Evolutionary conservation across 2,329 filamentous ascomycete species (phyloP).

Genomic region (Calonectria fujianensis): DNA sequence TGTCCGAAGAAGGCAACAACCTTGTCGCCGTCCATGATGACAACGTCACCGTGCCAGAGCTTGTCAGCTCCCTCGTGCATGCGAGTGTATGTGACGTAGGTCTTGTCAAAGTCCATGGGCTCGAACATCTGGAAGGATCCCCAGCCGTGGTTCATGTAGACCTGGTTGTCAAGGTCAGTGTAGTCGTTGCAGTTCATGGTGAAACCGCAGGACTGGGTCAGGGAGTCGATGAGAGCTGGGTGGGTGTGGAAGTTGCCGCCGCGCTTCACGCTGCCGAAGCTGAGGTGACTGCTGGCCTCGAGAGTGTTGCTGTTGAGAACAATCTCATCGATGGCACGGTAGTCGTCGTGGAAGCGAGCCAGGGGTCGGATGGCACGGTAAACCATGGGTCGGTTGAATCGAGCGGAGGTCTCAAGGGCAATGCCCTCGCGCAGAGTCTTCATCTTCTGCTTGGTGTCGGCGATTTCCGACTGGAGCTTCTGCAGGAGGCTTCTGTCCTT

Average conservation of each 20-base stretch:
- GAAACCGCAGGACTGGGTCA: slow-evolving; percentile 50
- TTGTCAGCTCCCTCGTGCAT: slow-evolving; percentile 46
- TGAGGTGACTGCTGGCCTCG: slow-evolving; percentile 43
- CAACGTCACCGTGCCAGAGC: slow-evolving; percentile 67
- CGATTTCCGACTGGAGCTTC: slow-evolving; percentile 26
- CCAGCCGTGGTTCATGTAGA: slow-evolving; percentile 51
- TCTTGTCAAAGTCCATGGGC: slow-evolving; percentile 47
- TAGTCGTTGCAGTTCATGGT: slow-evolving; percentile 52
- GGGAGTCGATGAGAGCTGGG: slow-evolving; percentile 48
- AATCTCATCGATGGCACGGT: slow-evolving; percentile 49
- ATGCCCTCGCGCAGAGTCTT: slow-evolving; percentile 44
- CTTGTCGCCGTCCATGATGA: slow-evolving; percentile 71
- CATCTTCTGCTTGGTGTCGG: slow-evolving; percentile 40
- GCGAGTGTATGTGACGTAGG: slow-evolving; percentile 47
- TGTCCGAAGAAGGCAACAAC: slow-evolving; percentile 62
- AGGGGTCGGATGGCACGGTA: slow-evolving; percentile 49
- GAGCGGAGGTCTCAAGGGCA: slow-evolving; percentile 35
- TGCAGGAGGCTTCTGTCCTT: slow-evolving; percentile 36
- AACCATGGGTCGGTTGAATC: slow-evolving; percentile 51
- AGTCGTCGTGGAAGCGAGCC: slow-evolving; percentile 49
- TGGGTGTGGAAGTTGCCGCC: slow-evolving; percentile 47
- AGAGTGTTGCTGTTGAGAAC: slow-evolving; percentile 47
- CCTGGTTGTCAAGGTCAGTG: slow-evolving; percentile 47
- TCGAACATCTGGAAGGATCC: slow-evolving; percentile 48
- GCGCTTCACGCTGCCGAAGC: slow-evolving; percentile 45